phyloP scores from a whole-genome alignment of 2,329 filamentous ascomycete genomes.

The Pseudogymnoascus destructans region DNA sequence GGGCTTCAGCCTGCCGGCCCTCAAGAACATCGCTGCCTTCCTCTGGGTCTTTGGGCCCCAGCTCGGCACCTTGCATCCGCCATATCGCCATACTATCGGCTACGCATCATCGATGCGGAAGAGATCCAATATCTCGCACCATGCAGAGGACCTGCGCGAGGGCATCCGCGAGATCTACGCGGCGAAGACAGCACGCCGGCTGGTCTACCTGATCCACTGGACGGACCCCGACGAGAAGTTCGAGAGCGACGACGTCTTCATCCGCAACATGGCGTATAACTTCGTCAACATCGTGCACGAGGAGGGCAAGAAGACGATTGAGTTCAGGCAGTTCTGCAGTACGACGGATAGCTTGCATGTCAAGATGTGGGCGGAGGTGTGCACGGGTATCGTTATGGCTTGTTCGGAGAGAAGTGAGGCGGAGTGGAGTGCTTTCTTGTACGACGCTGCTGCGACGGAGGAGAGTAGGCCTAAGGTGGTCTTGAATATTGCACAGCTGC shows the following conservation, averaged over 20 bases:
- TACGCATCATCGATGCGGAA: background rate
- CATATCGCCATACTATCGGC: background rate
- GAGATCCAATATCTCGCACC: background rate
- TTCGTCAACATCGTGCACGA: background rate
- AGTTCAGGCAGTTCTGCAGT: background rate
- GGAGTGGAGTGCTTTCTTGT: background rate
- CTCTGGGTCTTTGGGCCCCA: constrained; percentile 22
- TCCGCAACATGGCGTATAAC: background rate
- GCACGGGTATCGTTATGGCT: background rate
- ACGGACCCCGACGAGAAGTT: background rate
- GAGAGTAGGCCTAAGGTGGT: background rate
- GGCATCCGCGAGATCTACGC: background rate
- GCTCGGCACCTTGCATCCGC: constrained; percentile 21
- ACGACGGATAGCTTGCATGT: background rate
- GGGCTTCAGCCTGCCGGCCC: constrained; percentile 17
- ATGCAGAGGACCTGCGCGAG: background rate
- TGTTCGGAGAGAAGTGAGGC: background rate
- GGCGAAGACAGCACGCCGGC: background rate
- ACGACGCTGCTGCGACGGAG: background rate
- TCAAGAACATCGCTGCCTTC: constrained; percentile 23
- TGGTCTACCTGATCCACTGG: background rate
- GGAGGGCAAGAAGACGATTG: background rate
- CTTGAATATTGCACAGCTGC: background rate
- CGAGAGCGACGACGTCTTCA: background rate
- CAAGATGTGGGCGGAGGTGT: background rate